Percentiles rank a stretch among this genome's conserved stretches.
Evolutionary conservation across 2,329 filamentous ascomycete species (phyloP).

Genomic region (Claviceps capensis): DNA sequence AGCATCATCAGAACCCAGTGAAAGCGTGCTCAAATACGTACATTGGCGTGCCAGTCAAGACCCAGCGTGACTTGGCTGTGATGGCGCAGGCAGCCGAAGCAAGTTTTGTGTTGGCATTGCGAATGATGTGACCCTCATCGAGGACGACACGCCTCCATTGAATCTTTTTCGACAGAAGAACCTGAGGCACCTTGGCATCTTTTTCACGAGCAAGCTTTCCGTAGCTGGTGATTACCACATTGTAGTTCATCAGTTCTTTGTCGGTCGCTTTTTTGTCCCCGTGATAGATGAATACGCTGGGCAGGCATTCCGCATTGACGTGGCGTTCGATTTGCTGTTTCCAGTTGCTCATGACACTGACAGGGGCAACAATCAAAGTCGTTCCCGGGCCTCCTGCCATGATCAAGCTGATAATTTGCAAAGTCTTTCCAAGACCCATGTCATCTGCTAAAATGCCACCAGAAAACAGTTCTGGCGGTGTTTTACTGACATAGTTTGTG

Average conservation of each 20-base stretch:
- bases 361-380: constrained; percentile 69
- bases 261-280: constrained; percentile 44
- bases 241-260: constrained; percentile 47
- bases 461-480: constrained; percentile 50
- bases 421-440: constrained; percentile 84
- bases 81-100: constrained; percentile 55
- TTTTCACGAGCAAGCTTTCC: constrained; percentile 59
- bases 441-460: constrained; percentile 80
- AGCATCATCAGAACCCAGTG: constrained; percentile 8
- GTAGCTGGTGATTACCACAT: constrained; percentile 77
- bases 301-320: constrained; percentile 45
- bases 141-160: constrained; percentile 69
- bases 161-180: constrained; percentile 25
- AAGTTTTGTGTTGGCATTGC: constrained; percentile 62
- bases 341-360: constrained; percentile 89
- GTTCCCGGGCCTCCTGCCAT: constrained; percentile 41
- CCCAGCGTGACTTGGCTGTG: constrained; percentile 62
- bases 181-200: constrained; percentile 27
- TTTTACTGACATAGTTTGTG: constrained; percentile 44
- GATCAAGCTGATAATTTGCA: constrained; percentile 73
- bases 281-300: constrained; percentile 64
- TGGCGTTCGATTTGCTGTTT: constrained; percentile 64
- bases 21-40: constrained; percentile 17
- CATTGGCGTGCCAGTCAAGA: constrained; percentile 70
- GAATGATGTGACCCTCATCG: constrained; percentile 72